A percentile compares a stretch with the other conserved stretches of the same genome.
phyloP scores from a whole-genome alignment of 371 early-diverging fungal genomes.

The Saksenaea oblongispora region DNA sequence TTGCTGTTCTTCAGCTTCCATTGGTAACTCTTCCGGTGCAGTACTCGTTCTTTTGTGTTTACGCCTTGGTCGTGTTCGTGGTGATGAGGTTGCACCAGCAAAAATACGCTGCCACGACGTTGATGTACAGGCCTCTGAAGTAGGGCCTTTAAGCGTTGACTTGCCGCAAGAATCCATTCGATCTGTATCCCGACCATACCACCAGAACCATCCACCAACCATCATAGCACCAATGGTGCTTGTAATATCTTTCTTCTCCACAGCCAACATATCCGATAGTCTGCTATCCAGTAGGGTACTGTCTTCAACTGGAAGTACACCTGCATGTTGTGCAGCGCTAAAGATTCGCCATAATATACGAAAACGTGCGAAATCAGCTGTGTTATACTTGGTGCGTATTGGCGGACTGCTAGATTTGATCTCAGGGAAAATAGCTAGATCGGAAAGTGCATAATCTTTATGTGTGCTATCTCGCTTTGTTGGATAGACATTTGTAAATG shows the following conservation, averaged over 20 bases:
- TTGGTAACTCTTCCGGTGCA: conserved; percentile 7
- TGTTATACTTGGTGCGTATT: conserved; percentile 17
- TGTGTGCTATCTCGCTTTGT: neutral
- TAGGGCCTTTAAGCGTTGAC: conserved; percentile 1
- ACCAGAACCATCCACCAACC: conserved; percentile 52
- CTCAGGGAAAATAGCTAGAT: conserved; percentile 8
- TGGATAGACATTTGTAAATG: neutral
- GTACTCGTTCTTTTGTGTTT: neutral
- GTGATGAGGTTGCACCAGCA: conserved; percentile 7
- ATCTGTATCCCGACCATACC: conserved; percentile 31
- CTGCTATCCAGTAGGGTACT: conserved; percentile 29
- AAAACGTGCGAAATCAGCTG: conserved; percentile 35
- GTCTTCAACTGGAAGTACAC: neutral
- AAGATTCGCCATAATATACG: conserved; percentile 23
- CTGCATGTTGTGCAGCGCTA: conserved; percentile 1
- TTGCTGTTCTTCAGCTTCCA: conserved; percentile 19
- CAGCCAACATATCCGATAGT: conserved; percentile 13
- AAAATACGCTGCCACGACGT: conserved; percentile 23
- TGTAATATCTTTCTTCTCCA: conserved; percentile 10
- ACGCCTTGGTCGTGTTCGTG: neutral
- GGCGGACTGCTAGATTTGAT: conserved; percentile 4
- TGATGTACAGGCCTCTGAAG: neutral
- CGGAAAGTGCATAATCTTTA: conserved; percentile 7
- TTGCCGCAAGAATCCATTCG: neutral
- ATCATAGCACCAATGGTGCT: conserved; percentile 18